Evolutionary conservation across 23 red algal species (phyloP).

Genomic region (Agarophyton chilense): DNA sequence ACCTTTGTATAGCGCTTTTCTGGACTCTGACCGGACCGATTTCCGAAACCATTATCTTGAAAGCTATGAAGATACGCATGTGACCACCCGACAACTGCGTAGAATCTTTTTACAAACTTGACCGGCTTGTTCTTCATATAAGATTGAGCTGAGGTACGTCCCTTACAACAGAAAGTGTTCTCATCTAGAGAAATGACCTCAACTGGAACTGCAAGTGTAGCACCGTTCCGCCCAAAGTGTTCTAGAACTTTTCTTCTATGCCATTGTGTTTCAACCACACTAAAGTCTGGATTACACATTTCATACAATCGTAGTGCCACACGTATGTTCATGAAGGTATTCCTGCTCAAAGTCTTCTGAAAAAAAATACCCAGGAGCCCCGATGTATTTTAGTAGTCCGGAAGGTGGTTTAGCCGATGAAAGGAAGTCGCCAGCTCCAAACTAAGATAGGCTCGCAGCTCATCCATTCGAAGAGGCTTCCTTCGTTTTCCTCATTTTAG

Average conservation of each 20-base stretch:
- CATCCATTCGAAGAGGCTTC: slow-evolving; percentile 5
- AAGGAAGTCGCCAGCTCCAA: slow-evolving; percentile 6
- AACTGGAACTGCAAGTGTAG: neutral
- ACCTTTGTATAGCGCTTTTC: neutral
- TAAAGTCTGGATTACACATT: neutral
- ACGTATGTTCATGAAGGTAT: slow-evolving; percentile 1
- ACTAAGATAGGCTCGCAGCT: neutral
- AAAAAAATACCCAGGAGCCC: neutral
- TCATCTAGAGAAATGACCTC: neutral
- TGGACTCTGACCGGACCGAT: neutral
- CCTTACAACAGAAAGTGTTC: slow-evolving; percentile 24
- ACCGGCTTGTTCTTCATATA: slow-evolving; percentile 22
- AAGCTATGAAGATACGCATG: neutral
- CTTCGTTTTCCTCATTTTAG: neutral
- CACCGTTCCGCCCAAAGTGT: slow-evolving; percentile 2
- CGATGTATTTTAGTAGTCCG: neutral
- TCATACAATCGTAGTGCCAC: neutral
- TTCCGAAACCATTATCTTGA: slow-evolving; percentile 7
- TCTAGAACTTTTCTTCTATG: neutral
- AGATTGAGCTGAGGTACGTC: neutral
- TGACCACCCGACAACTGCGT: neutral
- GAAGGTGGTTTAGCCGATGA: neutral
- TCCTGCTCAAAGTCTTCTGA: neutral
- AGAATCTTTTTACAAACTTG: slow-evolving; percentile 14
- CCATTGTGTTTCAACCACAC: neutral